phyloP scores from a whole-genome alignment of 768 basidiomycete species.

The Asterophora lycoperdoides region DNA sequence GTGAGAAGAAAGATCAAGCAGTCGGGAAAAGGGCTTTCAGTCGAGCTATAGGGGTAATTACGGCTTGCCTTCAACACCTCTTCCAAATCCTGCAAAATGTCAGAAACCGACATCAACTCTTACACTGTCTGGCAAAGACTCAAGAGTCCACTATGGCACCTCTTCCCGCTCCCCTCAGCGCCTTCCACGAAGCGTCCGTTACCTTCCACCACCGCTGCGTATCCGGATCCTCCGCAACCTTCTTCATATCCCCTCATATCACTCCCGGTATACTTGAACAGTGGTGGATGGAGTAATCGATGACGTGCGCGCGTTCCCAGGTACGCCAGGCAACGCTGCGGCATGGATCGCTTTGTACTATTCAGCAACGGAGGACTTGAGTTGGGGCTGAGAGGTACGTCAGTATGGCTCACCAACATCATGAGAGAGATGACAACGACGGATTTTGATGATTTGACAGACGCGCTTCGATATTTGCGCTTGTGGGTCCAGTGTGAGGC shows the following conservation, averaged over 20 bases:
- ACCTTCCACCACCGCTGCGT: constrained; percentile 77
- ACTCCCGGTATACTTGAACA: constrained; percentile 71
- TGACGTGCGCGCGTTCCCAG: constrained; percentile 56
- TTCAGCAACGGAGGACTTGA: constrained; percentile 46
- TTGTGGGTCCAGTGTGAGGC: no score
- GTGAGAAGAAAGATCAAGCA: neutral
- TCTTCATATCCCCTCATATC: constrained; percentile 69
- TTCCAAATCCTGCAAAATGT: constrained; percentile 39
- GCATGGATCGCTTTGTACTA: constrained; percentile 60
- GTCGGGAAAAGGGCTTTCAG: neutral
- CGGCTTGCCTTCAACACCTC: constrained; percentile 64
- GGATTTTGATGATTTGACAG: constrained; percentile 71
- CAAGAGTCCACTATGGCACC: constrained; percentile 71
- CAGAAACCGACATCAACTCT: neutral
- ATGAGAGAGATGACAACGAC: constrained; percentile 4
- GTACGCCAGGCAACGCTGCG: constrained; percentile 68
- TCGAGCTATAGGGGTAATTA: neutral
- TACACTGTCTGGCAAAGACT: constrained; percentile 17
- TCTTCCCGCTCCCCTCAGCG: constrained; percentile 63
- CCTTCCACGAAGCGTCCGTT: constrained; percentile 69
- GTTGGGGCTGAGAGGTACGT: constrained; percentile 29
- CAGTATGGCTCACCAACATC: constrained; percentile 1
- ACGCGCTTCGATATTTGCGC: constrained; percentile 46
- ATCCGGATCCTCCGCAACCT: constrained; percentile 57
- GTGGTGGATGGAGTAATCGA: constrained; percentile 75